Conservation (phyloP, 208 protist genomes). For the Crithidia fasciculata region DNA sequence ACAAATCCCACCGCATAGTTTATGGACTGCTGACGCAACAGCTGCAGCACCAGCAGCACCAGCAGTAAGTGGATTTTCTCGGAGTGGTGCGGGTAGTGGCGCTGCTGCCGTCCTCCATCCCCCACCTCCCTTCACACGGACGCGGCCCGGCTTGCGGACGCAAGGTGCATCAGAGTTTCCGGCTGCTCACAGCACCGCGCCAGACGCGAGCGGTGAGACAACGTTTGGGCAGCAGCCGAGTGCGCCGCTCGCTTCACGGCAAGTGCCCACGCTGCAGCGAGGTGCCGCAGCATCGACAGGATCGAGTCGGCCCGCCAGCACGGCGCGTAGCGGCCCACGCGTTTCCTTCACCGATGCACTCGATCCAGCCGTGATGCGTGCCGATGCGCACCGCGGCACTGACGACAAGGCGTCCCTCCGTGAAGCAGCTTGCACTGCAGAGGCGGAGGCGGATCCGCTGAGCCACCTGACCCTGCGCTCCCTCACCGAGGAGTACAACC, state of each 20-base stretch:
- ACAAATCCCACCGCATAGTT: background rate
- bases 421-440: too few species aligned
- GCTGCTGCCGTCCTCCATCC: background rate
- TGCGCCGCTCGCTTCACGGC: background rate
- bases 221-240: background rate
- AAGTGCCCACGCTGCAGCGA: background rate
- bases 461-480: conserved; percentile 30
- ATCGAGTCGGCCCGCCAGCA: background rate
- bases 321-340: background rate
- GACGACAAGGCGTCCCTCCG: too few species aligned
- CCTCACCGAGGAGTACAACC: conserved; percentile 31
- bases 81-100: background rate
- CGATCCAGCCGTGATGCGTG: too few species aligned
- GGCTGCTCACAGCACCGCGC: background rate
- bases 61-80: too few species aligned
- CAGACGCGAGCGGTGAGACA: background rate
- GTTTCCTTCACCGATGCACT: background rate
- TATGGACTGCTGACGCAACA: background rate
- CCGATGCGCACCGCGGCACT: too few species aligned
- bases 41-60: too few species aligned
- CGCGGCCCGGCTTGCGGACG: background rate
- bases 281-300: background rate
- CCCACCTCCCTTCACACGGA: background rate
- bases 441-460: background rate
- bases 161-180: background rate